These are phyloP conservation scores for Paramarasmius palmivorus DNA, from an alignment of 1,284 basidiomycete genomes.

Conservation along the genomic window DNA sequence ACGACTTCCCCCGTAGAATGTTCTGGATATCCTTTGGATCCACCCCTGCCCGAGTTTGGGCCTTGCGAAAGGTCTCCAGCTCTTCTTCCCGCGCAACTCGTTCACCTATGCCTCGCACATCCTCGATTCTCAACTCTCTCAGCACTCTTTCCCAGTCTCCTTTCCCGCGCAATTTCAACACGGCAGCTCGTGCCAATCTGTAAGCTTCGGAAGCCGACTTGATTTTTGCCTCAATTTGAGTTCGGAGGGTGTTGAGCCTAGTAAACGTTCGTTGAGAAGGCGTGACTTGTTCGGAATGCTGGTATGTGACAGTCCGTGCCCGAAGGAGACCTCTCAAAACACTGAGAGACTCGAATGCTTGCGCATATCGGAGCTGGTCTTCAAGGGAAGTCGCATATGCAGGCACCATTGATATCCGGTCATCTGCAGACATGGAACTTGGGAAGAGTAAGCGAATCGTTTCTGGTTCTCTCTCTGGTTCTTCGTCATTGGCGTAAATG, in stretches of 20 bases:
- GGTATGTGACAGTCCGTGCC: conserved; percentile 22
- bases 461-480: no score
- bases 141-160: conserved; percentile 16
- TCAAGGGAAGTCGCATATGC: no score
- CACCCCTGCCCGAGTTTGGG: conserved; percentile 6
- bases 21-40: neutral
- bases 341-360: no score
- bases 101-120: conserved; percentile 18
- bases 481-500: no score
- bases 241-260: neutral
- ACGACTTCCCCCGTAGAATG: no score
- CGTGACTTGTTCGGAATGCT: conserved; percentile 26
- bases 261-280: conserved; percentile 1
- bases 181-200: neutral
- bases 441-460: no score
- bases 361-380: no score
- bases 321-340: conserved; percentile 19
- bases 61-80: conserved; percentile 10
- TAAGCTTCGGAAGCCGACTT: neutral
- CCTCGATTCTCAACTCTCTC: conserved; percentile 10
- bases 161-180: conserved; percentile 13
- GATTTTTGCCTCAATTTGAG: neutral
- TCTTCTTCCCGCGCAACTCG: conserved; percentile 13
- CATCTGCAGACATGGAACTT: no score
- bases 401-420: no score